Base-by-base conservation (phyloP, 2,329 filamentous ascomycete genomes). In the Alternaria ethzedia region DNA sequence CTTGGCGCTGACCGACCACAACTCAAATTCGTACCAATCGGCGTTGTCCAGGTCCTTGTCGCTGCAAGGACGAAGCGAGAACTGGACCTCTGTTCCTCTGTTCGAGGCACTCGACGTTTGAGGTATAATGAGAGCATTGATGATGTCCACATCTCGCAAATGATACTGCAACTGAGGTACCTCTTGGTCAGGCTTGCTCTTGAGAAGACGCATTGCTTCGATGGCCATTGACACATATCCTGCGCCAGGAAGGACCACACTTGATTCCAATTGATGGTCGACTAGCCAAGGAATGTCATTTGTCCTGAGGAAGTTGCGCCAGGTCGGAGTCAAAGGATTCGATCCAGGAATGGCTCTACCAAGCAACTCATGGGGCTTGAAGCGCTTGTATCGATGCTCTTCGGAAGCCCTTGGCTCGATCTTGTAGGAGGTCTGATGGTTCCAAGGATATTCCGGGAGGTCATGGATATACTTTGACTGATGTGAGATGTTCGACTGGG, bases 191-290 rank as follows among this genome's bases (percentile, higher is more conserved):
- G 21, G 12, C 6, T n/a, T 44, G 5, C 45, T 28, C 41, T 56
- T 21, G 13, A 41, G 28, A 17, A 32, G 43, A 4, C 57, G 59
- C 8, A 20, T 7, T 11, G 55, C 83, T 64, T 84, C 83, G 1
- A 80, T 78, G 3, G 78, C 80, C 76, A 85, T 83, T 8, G 75
- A 71, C 1, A 86, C 58, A 59, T 82, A 85, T 0, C 75, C 84
- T 1, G 84, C 80, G 3, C 67, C 81, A 0, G 85, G 85, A 36
- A 83, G 82, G 1, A 86, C 69, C 1, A 80, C 68, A 7, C 81
- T 70, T 0, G 72, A 71, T 2, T 78, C 72, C 3, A 74, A 7
- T 21, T 56, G 30, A 64, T 87, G 83, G 47, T 84, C 81, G 0
- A 67, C 64, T 2, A 86, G 57, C 85, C 85, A 87, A 0, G 82